phyloP scores from a whole-genome alignment of 306 rosid genomes.

The Inga laurina region DNA sequence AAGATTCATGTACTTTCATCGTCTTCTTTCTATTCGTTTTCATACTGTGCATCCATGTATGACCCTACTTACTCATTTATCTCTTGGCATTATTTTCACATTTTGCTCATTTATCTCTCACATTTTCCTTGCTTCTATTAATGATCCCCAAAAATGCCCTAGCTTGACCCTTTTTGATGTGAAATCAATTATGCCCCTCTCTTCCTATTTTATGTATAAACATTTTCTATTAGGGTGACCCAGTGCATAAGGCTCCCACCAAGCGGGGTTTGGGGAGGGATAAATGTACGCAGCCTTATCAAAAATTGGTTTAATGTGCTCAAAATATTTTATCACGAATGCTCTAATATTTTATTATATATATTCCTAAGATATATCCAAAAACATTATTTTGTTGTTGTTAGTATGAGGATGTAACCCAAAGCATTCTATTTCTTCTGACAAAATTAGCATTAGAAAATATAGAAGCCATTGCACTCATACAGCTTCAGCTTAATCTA shows the following conservation, averaged over 20 bases:
- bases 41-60: background rate
- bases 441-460: conserved; percentile 11
- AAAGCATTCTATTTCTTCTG: background rate
- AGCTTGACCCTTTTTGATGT: background rate
- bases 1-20: background rate
- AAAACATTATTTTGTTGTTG: background rate
- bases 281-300: no score
- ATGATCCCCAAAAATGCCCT: background rate
- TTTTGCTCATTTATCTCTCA: no score
- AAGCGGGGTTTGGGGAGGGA: no score
- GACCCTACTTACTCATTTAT: background rate
- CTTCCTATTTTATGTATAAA: background rate
- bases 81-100: background rate
- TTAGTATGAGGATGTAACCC: background rate
- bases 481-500: conserved; percentile 19
- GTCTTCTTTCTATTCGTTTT: background rate
- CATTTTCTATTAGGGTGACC: background rate
- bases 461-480: conserved; percentile 15
- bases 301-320: background rate
- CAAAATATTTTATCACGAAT: background rate
- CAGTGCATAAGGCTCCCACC: no score
- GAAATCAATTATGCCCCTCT: background rate
- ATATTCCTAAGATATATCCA: background rate
- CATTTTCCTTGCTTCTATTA: background rate
- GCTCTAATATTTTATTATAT: background rate